Evolutionary conservation across 768 basidiomycete genomes (phyloP), one percentile per base, ranked within the genome.

Genomic region (Tubosaeta brunneosetosa): DNA sequence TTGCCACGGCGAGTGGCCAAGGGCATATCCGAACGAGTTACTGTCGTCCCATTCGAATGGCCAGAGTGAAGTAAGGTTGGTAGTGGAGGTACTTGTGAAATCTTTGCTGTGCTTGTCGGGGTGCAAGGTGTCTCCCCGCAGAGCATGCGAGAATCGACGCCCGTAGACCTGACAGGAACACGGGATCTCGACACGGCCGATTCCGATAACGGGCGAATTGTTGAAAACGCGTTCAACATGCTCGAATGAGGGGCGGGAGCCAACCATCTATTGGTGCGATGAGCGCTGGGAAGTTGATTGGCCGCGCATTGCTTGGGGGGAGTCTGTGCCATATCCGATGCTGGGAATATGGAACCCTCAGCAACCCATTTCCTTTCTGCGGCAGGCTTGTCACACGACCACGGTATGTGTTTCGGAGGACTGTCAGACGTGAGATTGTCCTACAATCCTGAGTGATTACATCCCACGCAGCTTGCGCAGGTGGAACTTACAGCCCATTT

Each of bases 1-100:
- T 67, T 66, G 40, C 75, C 75, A 32, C 75, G 69, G 14, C 73
- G 76, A 37, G 69, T 53, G 22, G 76, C 74, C 11, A 77, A 51
- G 7, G 75, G 65, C 14, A 26, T 62, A 16, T 33, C 53, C 38
- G 33, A 65, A 19, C 32, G 36, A 38, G 26, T 34, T 51, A 41
- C 29, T 32, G 44, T 41, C 29, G 41, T 49, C 31, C 36, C 41
- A 32, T 25, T 50, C 32, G 11, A 27, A 2, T 42, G 22, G 16
- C 31, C 47, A 38, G 53, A 32, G 19, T 46, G 46, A 53, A 31
- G 44, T 6, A 45, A 31, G 22, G 48, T 22, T n/a, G 44, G 19
- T 3, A 44, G 41, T 5, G 54, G 41, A 29, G 34, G 32, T 31
- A 42, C n/a, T 22, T 36, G 49, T 34, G 54, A 42, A 41, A 51